phyloP scores from a whole-genome alignment of 83 land plant genomes.

The Picea abies region DNA sequence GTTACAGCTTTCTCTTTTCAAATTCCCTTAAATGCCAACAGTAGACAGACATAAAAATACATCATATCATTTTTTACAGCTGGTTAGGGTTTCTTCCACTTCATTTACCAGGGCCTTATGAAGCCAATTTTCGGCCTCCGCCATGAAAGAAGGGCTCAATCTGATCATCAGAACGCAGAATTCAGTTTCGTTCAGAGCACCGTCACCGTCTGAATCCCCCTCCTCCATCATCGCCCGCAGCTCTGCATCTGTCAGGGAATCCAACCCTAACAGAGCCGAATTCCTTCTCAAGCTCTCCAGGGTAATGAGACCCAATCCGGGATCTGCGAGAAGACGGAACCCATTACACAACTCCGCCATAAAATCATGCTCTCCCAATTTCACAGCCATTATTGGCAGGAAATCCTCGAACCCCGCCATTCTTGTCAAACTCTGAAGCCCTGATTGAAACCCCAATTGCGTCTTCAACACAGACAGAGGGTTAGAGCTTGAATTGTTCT shows the following conservation, averaged over 20 bases:
- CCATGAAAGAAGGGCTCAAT: constrained; percentile 70
- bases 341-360: constrained; percentile 71
- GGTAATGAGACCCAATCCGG: constrained; percentile 45
- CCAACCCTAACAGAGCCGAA: constrained; percentile 42
- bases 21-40: no score
- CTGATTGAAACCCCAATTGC: no score
- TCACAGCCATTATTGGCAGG: not conserved
- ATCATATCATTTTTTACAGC: no score
- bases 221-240: constrained; percentile 31
- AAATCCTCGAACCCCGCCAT: constrained; percentile 19
- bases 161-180: constrained; percentile 74
- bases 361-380: constrained; percentile 31
- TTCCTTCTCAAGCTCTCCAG: not conserved
- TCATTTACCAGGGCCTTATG: constrained; percentile 29
- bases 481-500: no score
- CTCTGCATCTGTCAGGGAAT: constrained; percentile 29
- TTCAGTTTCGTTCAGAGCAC: constrained; percentile 60
- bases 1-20: no score
- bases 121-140: constrained; percentile 66
- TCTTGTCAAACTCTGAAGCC: no score
- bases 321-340: constrained; percentile 52
- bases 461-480: no score
- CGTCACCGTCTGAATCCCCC: constrained; percentile 46
- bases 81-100: no score
- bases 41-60: no score